A percentile compares a stretch with the other conserved stretches of the same genome.
Evolutionary conservation across 108 stramenopile species (phyloP).

Genomic region (Pseudonitzschia delicatissima): DNA sequence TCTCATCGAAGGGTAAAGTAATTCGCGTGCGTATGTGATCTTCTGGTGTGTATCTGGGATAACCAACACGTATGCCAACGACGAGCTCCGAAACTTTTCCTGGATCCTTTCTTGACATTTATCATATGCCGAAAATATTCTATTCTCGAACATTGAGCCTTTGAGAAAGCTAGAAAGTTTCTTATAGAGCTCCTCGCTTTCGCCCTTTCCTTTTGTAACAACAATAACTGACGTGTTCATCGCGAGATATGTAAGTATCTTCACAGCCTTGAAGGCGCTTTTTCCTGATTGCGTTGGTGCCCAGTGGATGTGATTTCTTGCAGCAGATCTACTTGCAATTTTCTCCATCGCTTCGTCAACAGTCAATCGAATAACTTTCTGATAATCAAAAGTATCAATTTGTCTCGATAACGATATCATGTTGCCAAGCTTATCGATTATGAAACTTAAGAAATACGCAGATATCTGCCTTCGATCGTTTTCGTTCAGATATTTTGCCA

Average conservation of each 20-base stretch:
- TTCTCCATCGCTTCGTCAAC: background rate
- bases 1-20: background rate
- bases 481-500: no score
- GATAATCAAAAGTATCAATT: no score
- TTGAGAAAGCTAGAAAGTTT: background rate
- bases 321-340: background rate
- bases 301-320: background rate
- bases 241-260: background rate
- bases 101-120: background rate
- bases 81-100: background rate
- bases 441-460: no score
- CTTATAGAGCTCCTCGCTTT: background rate
- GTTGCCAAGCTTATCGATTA: no score
- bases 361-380: no score
- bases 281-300: constrained; percentile 9
- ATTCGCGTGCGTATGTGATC: background rate
- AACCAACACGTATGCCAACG: background rate
- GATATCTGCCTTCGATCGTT: no score
- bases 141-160: background rate
- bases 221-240: constrained; percentile 1
- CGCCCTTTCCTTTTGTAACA: constrained; percentile 4
- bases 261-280: background rate
- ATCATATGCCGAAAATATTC: background rate
- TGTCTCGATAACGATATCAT: no score
- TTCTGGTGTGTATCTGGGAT: background rate